Evolutionary conservation across 1,139 yeast species (phyloP).

Genomic region (Suhomyces taliae): DNA sequence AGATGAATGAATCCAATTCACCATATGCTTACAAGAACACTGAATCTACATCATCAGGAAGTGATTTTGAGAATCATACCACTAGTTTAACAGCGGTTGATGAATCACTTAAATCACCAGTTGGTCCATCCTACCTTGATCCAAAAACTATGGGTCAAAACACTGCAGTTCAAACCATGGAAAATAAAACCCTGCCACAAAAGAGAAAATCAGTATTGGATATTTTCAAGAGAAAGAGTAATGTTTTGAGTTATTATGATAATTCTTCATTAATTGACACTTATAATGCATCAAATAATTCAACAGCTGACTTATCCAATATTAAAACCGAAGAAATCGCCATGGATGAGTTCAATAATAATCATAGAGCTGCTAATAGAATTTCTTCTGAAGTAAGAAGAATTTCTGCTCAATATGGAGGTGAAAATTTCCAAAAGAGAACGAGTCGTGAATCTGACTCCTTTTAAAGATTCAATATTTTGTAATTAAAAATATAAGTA

Average conservation of each 20-base stretch:
- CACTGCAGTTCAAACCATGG: neutral
- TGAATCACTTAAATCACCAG: neutral
- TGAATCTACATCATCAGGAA: conserved; percentile 14
- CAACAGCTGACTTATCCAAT: conserved; percentile 9
- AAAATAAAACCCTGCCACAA: conserved; percentile 4
- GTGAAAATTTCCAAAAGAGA: neutral
- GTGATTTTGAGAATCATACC: conserved; percentile 16
- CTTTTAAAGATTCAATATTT: neutral
- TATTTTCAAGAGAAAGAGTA: conserved; percentile 29
- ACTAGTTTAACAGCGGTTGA: conserved; percentile 4
- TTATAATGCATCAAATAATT: conserved; percentile 19
- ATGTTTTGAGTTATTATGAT: conserved; percentile 27
- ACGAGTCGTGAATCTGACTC: neutral
- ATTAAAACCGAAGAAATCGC: conserved; percentile 52
- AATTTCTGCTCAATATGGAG: conserved; percentile 10
- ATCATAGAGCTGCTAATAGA: conserved; percentile 22
- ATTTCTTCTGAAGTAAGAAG: conserved; percentile 28
- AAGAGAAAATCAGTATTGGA: conserved; percentile 27
- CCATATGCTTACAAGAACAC: conserved; percentile 9
- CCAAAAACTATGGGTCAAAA: conserved; percentile 1
- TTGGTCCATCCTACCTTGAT: conserved; percentile 1
- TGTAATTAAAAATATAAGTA: neutral
- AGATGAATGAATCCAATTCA: conserved; percentile 3
- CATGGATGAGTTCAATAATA: conserved; percentile 42
- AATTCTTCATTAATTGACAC: conserved; percentile 33